Evolutionary conservation across 768 basidiomycete species (phyloP).

Genomic region (Leccinum longicurvipes): DNA sequence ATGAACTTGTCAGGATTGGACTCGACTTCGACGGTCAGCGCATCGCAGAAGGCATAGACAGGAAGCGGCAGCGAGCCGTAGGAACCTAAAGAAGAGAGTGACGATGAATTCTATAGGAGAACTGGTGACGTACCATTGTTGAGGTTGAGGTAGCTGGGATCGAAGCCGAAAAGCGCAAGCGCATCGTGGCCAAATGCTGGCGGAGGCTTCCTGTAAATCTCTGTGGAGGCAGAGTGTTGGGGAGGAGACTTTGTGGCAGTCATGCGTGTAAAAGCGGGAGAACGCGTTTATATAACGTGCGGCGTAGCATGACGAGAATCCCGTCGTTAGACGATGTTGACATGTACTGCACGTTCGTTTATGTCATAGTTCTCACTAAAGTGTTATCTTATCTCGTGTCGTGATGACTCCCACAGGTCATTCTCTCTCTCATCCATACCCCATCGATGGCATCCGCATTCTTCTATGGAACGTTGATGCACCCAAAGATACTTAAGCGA

Average conservation of each 20-base stretch:
- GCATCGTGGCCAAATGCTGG: constrained; percentile 56
- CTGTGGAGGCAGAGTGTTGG: neutral
- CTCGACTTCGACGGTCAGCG: constrained; percentile 44
- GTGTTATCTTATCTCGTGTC: neutral
- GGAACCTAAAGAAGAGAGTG: constrained; percentile 41
- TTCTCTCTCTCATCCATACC: neutral
- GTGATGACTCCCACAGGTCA: neutral
- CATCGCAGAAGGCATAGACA: constrained; percentile 44
- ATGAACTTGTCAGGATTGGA: constrained; percentile 57
- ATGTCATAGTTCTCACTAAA: too few species aligned
- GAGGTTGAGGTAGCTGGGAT: constrained; percentile 58
- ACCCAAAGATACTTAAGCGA: constrained; percentile 74
- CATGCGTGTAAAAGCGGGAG: constrained; percentile 3
- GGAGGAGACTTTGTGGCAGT: neutral
- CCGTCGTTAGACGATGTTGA: too few species aligned
- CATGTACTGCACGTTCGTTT: too few species aligned
- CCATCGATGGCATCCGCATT: constrained; percentile 50
- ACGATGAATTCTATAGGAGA: neutral
- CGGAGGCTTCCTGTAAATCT: constrained; percentile 25
- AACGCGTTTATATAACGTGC: neutral
- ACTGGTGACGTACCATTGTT: constrained; percentile 51
- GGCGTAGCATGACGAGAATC: neutral
- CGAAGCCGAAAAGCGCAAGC: constrained; percentile 53
- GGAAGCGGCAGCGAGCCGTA: constrained; percentile 56
- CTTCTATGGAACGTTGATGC: constrained; percentile 90